These are phyloP conservation scores for Linanthus parryae DNA, from an alignment of 148 eudicot genomes.

Conservation along the genomic window DNA sequence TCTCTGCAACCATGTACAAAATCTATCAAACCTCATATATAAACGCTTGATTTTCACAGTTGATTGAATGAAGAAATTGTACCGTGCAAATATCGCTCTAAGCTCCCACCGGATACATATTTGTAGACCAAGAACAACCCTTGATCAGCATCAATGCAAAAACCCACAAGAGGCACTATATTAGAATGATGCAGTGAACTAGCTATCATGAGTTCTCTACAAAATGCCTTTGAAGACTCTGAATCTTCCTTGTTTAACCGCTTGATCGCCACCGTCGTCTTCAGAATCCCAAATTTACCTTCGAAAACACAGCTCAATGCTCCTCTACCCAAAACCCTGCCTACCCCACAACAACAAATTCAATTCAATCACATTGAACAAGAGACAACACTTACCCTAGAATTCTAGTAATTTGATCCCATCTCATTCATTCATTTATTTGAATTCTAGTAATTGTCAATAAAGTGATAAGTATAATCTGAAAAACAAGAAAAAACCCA, in stretches of 20 bases:
- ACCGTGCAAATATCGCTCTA: constrained; percentile 86
- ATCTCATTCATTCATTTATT: no score
- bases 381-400: no score
- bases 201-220: constrained; percentile 87
- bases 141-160: constrained; percentile 78
- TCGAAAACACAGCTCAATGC: constrained; percentile 88
- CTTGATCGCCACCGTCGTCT: constrained; percentile 82
- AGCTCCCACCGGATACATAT: constrained; percentile 85
- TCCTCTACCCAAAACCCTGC: constrained; percentile 92
- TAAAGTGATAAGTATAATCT: no score
- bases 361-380: constrained; percentile 9
- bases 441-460: no score
- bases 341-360: constrained; percentile 35
- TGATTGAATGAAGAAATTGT: constrained; percentile 14
- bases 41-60: background rate
- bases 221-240: constrained; percentile 75
- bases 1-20: constrained; percentile 31
- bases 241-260: constrained; percentile 76
- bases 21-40: no score
- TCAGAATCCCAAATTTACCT: constrained; percentile 67
- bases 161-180: constrained; percentile 82
- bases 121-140: constrained; percentile 91
- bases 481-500: no score
- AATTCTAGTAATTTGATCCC: no score
- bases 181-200: constrained; percentile 68